phyloP scores from a whole-genome alignment of 441 rosid species.

The Erodium texanum region DNA sequence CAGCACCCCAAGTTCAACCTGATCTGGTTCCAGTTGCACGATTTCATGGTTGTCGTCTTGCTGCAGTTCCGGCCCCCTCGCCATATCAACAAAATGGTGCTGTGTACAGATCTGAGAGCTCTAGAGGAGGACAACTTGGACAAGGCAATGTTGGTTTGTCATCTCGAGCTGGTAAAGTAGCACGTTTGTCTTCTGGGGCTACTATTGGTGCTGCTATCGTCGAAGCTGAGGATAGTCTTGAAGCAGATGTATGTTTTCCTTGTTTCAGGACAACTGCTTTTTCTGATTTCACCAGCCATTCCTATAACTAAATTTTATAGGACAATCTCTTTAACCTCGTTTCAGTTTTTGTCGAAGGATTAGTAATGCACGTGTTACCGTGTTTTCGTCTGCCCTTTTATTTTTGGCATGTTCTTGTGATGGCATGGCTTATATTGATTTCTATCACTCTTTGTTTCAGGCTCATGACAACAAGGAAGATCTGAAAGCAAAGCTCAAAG shows the following conservation, averaged over 20 bases:
- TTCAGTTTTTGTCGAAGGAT: constrained; percentile 26
- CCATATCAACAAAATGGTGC: constrained; percentile 48
- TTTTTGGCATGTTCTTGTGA: not conserved
- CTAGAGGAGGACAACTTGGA: constrained; percentile 1
- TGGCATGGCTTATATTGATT: not conserved
- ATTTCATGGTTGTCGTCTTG: constrained; percentile 82
- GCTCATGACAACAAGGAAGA: constrained; percentile 62
- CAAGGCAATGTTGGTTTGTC: constrained; percentile 2
- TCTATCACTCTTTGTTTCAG: constrained; percentile 25
- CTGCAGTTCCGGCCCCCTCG: constrained; percentile 73
- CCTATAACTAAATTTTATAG: constrained; percentile 35
- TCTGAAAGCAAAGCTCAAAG: constrained; percentile 72
- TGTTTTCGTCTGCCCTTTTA: not conserved
- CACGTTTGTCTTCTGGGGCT: constrained; percentile 46
- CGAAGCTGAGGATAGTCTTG: constrained; percentile 64
- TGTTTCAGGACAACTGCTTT: constrained; percentile 37
- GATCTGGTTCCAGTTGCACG: constrained; percentile 74
- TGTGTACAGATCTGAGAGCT: constrained; percentile 1
- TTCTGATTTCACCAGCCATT: constrained; percentile 42
- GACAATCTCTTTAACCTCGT: constrained; percentile 43
- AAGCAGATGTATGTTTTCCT: constrained; percentile 72
- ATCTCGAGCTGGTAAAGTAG: constrained; percentile 32
- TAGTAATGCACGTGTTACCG: too few relatives aligned
- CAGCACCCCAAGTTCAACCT: constrained; percentile 41
- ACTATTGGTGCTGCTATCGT: constrained; percentile 69